phyloP scores from a whole-genome alignment of 495 filamentous ascomycete species.

The Daldinia vernicosa region DNA sequence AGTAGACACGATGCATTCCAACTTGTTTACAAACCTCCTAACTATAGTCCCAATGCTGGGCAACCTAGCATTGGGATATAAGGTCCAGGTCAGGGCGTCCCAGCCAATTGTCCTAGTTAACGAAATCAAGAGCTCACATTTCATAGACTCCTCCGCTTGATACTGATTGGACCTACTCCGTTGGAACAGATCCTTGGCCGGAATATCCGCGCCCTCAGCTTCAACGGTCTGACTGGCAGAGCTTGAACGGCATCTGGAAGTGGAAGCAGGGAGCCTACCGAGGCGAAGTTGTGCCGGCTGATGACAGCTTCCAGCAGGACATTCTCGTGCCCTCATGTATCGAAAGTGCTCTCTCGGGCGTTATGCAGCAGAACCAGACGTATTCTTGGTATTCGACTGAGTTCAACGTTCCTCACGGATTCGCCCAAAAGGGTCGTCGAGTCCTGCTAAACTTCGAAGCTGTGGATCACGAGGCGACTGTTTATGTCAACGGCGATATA shows the following conservation, averaged over 20 bases:
- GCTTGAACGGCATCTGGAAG: slow-evolving; percentile 73
- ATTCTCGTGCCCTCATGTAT: slow-evolving; percentile 72
- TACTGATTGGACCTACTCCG: slow-evolving; percentile 69
- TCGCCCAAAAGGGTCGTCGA: slow-evolving; percentile 45
- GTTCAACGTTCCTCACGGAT: slow-evolving; percentile 62
- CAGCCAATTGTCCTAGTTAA: not conserved
- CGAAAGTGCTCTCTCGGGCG: slow-evolving; percentile 61
- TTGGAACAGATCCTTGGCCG: slow-evolving; percentile 71
- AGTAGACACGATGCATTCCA: slow-evolving; percentile 31
- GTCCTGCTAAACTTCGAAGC: slow-evolving; percentile 74
- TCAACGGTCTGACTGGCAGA: slow-evolving; percentile 66
- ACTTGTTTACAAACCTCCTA: slow-evolving; percentile 26
- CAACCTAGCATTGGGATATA: slow-evolving; percentile 42
- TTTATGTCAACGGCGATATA: slow-evolving; percentile 68
- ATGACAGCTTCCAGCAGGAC: slow-evolving; percentile 49
- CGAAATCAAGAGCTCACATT: slow-evolving; percentile 17
- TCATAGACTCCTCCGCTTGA: slow-evolving; percentile 57
- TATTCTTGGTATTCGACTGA: slow-evolving; percentile 70
- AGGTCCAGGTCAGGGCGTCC: slow-evolving; percentile 41
- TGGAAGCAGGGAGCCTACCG: slow-evolving; percentile 58
- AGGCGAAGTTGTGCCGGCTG: slow-evolving; percentile 47
- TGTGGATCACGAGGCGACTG: slow-evolving; percentile 72
- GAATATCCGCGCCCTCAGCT: slow-evolving; percentile 73
- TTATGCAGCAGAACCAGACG: slow-evolving; percentile 57
- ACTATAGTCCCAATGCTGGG: slow-evolving; percentile 27